Percentiles rank a stretch among this genome's conserved stretches.
Evolutionary conservation across 345 rosid species (phyloP).

Genomic region (Syzygium jambos): DNA sequence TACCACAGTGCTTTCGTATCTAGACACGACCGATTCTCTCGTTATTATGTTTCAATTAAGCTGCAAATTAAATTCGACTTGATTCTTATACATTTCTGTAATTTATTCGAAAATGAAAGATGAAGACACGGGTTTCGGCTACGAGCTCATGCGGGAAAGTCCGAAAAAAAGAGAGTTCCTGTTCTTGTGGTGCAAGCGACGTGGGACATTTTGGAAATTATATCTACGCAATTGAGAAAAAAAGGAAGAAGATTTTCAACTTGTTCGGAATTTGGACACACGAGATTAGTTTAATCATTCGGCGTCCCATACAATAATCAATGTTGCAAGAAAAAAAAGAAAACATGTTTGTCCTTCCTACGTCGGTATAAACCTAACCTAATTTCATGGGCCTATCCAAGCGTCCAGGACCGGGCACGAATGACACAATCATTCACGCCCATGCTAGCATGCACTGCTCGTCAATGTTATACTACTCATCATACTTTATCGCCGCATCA

Average conservation of each 20-base stretch:
- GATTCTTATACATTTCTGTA: neutral
- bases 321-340: neutral
- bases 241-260: neutral
- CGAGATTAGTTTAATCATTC: neutral
- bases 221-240: neutral
- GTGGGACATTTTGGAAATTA: neutral
- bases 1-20: neutral
- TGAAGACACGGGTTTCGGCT: neutral
- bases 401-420: neutral
- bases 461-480: neutral
- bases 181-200: neutral
- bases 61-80: neutral
- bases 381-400: neutral
- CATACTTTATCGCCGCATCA: neutral
- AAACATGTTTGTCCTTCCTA: neutral
- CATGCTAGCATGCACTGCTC: neutral
- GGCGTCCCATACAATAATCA: neutral
- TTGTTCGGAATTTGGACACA: neutral
- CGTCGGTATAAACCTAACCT: neutral
- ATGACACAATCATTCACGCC: neutral
- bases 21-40: neutral
- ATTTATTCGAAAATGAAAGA: neutral
- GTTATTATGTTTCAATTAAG: neutral
- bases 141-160: neutral
- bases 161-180: neutral